phyloP scores from a whole-genome alignment of 768 basidiomycete species.

The Amyloporia xantha region DNA sequence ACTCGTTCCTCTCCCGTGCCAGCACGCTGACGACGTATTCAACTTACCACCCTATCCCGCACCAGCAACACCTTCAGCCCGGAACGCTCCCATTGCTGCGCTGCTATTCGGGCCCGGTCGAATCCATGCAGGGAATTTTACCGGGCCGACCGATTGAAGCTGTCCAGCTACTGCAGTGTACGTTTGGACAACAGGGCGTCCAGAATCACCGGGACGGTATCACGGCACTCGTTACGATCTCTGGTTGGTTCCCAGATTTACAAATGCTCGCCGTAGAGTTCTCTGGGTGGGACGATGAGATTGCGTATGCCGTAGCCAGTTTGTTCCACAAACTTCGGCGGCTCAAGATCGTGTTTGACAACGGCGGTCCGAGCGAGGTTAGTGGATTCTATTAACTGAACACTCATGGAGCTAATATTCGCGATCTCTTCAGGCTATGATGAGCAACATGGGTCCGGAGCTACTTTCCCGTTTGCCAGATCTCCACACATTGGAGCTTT shows the following conservation, averaged over 20 bases:
- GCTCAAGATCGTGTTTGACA: conserved; percentile 34
- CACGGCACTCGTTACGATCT: conserved; percentile 13
- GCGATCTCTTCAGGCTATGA: conserved; percentile 25
- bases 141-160: conserved; percentile 6
- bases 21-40: conserved; percentile 11
- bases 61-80: conserved; percentile 5
- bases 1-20: conserved; percentile 12
- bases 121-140: conserved; percentile 5
- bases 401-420: not conserved
- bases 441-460: conserved; percentile 38
- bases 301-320: conserved; percentile 34
- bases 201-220: conserved; percentile 14
- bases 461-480: conserved; percentile 31
- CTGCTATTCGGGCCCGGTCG: conserved; percentile 4
- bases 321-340: conserved; percentile 31
- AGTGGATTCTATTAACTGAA: not conserved
- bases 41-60: conserved; percentile 8
- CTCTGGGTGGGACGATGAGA: conserved; percentile 39
- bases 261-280: conserved; percentile 29
- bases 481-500: conserved; percentile 35
- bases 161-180: conserved; percentile 12
- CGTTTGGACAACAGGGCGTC: conserved; percentile 5
- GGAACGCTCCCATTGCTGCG: conserved; percentile 8
- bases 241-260: conserved; percentile 22
- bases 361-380: conserved; percentile 36